Evolutionary conservation across 176 grass and related monocot genomes (phyloP).

Genomic region (Tillandsia leiboldiana): DNA sequence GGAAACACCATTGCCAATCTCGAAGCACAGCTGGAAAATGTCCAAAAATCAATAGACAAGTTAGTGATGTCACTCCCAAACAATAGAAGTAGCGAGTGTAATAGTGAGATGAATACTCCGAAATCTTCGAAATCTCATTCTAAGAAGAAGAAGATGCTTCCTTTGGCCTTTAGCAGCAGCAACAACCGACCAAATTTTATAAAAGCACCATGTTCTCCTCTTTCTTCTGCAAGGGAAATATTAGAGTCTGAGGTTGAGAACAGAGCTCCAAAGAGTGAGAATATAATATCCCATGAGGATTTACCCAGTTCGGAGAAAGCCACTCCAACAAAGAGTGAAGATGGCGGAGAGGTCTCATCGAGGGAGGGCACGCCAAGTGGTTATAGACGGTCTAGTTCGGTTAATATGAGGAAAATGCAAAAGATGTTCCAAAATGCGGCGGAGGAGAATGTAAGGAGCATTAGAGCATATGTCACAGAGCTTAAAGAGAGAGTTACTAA

Average conservation of each 20-base stretch:
- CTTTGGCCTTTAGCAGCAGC: constrained; percentile 52
- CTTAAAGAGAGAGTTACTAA: constrained; percentile 91
- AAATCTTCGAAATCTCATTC: constrained; percentile 38
- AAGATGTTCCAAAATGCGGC: constrained; percentile 97
- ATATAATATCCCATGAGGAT: constrained; percentile 28
- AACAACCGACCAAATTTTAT: constrained; percentile 51
- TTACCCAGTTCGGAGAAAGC: constrained; percentile 34
- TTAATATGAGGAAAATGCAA: constrained; percentile 99
- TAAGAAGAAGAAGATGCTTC: constrained; percentile 74
- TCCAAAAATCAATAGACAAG: constrained; percentile 80
- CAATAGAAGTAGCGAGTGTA: constrained; percentile 23
- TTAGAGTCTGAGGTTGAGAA: constrained; percentile 76
- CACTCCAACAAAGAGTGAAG: constrained; percentile 79
- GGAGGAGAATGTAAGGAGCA: constrained; percentile 81
- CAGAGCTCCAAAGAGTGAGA: constrained; percentile 47
- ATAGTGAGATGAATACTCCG: constrained; percentile 23
- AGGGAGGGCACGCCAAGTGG: constrained; percentile 61
- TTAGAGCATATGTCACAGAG: constrained; percentile 86
- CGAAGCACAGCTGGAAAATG: constrained; percentile 79
- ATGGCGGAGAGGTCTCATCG: constrained; percentile 53
- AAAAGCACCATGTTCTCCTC: constrained; percentile 65
- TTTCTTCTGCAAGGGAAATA: constrained; percentile 40
- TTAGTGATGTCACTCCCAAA: constrained; percentile 92
- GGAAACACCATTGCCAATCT: constrained; percentile 78
- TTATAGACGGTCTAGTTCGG: constrained; percentile 78